Conservation (phyloP, 441 rosid genomes). For the Macaranga tanarius region DNA sequence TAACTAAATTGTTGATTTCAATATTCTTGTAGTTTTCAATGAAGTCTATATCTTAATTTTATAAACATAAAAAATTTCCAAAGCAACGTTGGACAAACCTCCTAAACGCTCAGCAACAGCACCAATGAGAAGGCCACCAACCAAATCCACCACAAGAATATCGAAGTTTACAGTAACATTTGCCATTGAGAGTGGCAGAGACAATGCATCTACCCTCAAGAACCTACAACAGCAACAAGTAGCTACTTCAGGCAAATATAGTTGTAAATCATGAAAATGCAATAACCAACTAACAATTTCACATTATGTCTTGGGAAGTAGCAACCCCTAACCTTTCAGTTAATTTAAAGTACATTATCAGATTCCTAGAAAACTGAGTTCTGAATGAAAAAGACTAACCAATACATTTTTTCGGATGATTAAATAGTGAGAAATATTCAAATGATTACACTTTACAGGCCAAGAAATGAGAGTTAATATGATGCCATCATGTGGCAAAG, state of each 20-base stretch:
- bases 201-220: conserved; percentile 73
- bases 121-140: conserved; percentile 95
- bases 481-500: not conserved
- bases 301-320: not conserved
- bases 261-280: not conserved
- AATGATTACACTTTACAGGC: not conserved
- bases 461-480: not conserved
- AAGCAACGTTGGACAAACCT: no score
- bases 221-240: conserved; percentile 43
- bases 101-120: no score
- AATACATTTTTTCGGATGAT: no score
- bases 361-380: no score
- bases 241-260: not conserved
- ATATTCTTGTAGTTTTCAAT: not conserved
- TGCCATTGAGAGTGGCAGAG: conserved; percentile 80
- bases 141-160: conserved; percentile 80
- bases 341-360: not conserved
- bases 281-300: not conserved
- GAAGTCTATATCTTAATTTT: no score
- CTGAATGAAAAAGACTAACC: no score
- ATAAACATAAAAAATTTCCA: no score
- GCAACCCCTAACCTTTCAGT: not conserved
- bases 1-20: conserved; percentile 5
- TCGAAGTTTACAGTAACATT: conserved; percentile 70
- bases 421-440: no score